Percentiles rank a stretch among this genome's conserved stretches.
These are phyloP conservation scores for Pestalotiopsis sp. DNA, from an alignment of 2,329 filamentous ascomycete genomes.

Conservation along the genomic window DNA sequence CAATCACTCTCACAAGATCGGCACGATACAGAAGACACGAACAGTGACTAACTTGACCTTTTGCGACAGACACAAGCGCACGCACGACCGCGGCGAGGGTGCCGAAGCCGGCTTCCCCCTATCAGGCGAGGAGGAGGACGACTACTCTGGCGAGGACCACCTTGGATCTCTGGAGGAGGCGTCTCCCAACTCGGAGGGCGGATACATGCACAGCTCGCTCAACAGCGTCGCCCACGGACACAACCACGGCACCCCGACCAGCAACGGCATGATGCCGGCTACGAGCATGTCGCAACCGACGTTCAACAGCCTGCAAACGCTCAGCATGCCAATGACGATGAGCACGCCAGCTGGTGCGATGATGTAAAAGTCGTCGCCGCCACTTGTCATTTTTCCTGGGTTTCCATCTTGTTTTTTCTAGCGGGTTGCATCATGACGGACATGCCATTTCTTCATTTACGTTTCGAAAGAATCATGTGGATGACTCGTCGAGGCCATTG, in stretches of 20 bases:
- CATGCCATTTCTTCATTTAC: slow-evolving; percentile 20
- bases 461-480: slow-evolving; percentile 18
- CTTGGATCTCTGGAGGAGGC: slow-evolving; percentile 79
- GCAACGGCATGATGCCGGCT: slow-evolving; percentile 23
- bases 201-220: slow-evolving; percentile 59
- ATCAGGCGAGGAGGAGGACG: slow-evolving; percentile 85
- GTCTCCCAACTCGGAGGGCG: slow-evolving; percentile 71
- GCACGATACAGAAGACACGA: neutral
- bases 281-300: slow-evolving; percentile 38
- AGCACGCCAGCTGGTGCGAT: slow-evolving; percentile 52
- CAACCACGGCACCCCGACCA: slow-evolving; percentile 32
- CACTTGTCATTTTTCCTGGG: slow-evolving; percentile 16
- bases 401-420: slow-evolving; percentile 21
- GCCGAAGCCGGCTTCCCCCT: slow-evolving; percentile 61
- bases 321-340: slow-evolving; percentile 68
- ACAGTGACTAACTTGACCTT: slow-evolving; percentile 34
- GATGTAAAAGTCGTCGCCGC: slow-evolving; percentile 28
- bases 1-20: slow-evolving; percentile 11
- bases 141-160: slow-evolving; percentile 80
- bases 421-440: slow-evolving; percentile 23
- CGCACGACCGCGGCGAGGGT: slow-evolving; percentile 67
- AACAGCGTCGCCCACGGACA: slow-evolving; percentile 44
- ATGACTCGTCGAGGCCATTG: slow-evolving; percentile 6
- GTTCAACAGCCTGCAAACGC: slow-evolving; percentile 62
- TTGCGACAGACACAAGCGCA: slow-evolving; percentile 78